Percentiles rank a stretch among this genome's conserved stretches.
Evolutionary conservation across 1,139 yeast genomes (phyloP).

Genomic region (Meyerozyma carpophila): DNA sequence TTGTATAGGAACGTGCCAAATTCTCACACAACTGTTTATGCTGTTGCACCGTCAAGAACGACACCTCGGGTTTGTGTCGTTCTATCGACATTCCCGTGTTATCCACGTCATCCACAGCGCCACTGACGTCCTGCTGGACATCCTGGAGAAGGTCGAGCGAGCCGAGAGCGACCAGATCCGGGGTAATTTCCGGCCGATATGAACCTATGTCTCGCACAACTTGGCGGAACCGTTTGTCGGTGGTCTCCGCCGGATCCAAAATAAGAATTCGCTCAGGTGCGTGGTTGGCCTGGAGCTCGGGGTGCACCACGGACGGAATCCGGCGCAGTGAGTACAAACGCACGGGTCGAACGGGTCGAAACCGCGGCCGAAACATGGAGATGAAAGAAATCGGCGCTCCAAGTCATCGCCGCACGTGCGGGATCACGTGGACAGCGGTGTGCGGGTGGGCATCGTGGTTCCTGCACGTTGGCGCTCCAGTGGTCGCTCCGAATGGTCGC

Average conservation of each 20-base stretch:
- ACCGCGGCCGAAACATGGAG: not conserved
- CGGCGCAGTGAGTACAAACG: constrained; percentile 10
- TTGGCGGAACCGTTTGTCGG: constrained; percentile 10
- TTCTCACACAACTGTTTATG: not conserved
- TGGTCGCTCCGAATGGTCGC: not conserved
- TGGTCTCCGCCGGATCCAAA: constrained; percentile 11
- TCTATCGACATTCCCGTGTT: not conserved
- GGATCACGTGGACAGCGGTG: not conserved
- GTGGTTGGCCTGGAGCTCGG: constrained; percentile 6
- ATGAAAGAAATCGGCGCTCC: not conserved
- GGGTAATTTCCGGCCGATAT: constrained; percentile 2
- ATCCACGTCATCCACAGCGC: not conserved
- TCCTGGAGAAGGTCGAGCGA: not conserved
- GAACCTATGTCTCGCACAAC: constrained; percentile 8
- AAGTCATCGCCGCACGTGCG: not conserved
- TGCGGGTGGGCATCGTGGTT: no score
- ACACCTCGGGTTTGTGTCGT: not conserved
- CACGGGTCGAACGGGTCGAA: not conserved
- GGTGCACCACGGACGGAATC: constrained; percentile 11
- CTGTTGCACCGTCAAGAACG: not conserved
- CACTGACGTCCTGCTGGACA: not conserved
- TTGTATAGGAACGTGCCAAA: not conserved
- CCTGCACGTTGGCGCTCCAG: no score
- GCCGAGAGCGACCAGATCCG: not conserved
- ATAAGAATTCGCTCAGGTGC: not conserved